Conservation (phyloP, 176 grass and related monocot genomes). For the Juncus effusus region DNA sequence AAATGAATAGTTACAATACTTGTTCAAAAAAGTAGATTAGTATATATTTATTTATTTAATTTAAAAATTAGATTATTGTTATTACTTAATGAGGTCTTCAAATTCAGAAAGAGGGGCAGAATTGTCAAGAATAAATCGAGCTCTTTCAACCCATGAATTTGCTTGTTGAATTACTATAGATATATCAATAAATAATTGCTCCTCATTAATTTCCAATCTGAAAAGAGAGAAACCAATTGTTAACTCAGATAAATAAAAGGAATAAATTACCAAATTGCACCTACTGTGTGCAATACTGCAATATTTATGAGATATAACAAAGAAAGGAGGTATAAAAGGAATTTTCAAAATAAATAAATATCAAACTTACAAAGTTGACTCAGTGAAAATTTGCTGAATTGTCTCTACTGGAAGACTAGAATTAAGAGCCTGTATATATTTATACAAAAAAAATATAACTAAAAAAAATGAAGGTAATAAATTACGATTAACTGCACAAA, state of each 20-base stretch:
- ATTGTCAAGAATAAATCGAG: constrained; percentile 46
- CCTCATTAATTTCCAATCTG: constrained; percentile 75
- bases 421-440: constrained; percentile 48
- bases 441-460: constrained; percentile 8
- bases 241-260: constrained; percentile 9
- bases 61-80: constrained; percentile 10
- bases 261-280: neutral
- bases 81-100: constrained; percentile 64
- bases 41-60: constrained; percentile 3
- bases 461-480: constrained; percentile 19
- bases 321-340: too few species aligned
- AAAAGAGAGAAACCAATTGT: constrained; percentile 18
- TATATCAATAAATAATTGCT: constrained; percentile 58
- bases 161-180: constrained; percentile 44
- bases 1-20: neutral
- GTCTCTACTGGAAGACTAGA: constrained; percentile 42
- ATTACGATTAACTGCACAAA: neutral
- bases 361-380: constrained; percentile 71
- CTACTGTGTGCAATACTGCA: too few species aligned
- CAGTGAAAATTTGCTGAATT: constrained; percentile 50
- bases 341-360: constrained; percentile 11
- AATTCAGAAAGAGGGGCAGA: constrained; percentile 66
- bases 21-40: neutral
- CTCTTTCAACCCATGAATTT: constrained; percentile 67
- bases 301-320: too few species aligned